Conservation (phyloP, 73 alveolate genomes). For the Uronychia setigera region DNA sequence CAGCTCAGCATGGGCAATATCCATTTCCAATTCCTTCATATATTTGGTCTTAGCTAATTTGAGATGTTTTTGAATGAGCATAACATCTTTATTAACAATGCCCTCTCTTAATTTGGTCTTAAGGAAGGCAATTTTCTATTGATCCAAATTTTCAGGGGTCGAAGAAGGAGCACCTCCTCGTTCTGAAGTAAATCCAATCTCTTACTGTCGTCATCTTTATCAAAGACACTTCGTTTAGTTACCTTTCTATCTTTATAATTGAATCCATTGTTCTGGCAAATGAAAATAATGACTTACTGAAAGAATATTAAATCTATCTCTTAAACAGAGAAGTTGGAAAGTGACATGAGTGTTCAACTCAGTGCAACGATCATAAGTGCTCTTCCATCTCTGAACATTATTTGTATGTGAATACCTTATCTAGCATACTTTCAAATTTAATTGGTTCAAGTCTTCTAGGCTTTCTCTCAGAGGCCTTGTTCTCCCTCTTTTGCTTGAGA, state of each 20-base stretch:
- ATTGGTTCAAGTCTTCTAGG: not conserved
- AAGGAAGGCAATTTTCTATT: not conserved
- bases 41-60: not conserved
- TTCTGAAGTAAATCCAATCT: not conserved
- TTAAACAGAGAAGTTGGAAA: not conserved
- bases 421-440: not conserved
- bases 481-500: not conserved
- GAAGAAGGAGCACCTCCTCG: not conserved
- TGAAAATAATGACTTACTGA: not conserved
- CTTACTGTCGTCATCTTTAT: not conserved
- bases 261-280: slow-evolving; percentile 1
- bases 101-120: not conserved
- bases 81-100: not conserved
- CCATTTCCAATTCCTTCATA: not conserved
- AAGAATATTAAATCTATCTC: not conserved
- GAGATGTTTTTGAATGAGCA: not conserved
- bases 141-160: not conserved
- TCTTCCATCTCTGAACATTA: not conserved
- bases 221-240: not conserved
- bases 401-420: not conserved
- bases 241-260: not conserved
- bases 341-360: not conserved
- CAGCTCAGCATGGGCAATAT: not conserved
- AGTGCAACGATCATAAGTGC: not conserved
- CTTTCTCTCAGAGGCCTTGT: not conserved